Conservation (phyloP, 2,329 filamentous ascomycete genomes). For the Grosmannia serpens region DNA sequence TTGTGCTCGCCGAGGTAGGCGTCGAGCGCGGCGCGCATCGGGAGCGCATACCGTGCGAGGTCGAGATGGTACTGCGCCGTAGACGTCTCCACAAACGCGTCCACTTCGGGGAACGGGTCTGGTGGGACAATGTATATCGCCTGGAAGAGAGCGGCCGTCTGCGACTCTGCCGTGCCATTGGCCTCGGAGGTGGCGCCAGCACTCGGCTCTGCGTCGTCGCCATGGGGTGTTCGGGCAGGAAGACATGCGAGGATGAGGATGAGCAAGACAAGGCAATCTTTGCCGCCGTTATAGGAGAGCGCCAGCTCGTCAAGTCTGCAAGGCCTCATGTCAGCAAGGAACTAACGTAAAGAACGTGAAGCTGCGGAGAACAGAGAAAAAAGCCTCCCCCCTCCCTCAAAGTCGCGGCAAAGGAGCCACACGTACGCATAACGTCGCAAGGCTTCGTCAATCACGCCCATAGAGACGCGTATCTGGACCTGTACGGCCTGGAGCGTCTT, state of each 20-base stretch:
- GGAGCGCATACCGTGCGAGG: slow-evolving; percentile 59
- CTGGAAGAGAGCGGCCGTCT: slow-evolving; percentile 37
- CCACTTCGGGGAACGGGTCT: slow-evolving; percentile 77
- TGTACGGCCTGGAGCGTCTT: slow-evolving; percentile 55
- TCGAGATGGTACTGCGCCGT: slow-evolving; percentile 61
- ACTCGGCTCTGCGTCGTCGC: slow-evolving; percentile 1
- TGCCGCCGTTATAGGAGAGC: slow-evolving; percentile 93
- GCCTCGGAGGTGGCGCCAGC: background rate
- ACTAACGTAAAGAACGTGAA: too few relatives aligned
- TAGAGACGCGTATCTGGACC: slow-evolving; percentile 58
- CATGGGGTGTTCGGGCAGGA: slow-evolving; percentile 17
- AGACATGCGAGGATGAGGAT: slow-evolving; percentile 68
- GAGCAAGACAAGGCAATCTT: slow-evolving; percentile 90
- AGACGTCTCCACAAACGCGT: slow-evolving; percentile 65
- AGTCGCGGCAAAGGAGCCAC: background rate
- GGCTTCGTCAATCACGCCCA: slow-evolving; percentile 64
- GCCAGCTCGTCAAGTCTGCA: slow-evolving; percentile 64
- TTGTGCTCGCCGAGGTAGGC: slow-evolving; percentile 59
- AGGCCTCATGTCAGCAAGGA: background rate
- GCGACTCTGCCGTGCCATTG: background rate
- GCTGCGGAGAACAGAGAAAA: too few relatives aligned
- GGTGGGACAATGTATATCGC: slow-evolving; percentile 81
- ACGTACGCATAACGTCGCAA: slow-evolving; percentile 62
- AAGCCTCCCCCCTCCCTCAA: too few relatives aligned
- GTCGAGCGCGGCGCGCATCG: slow-evolving; percentile 73